Evolutionary conservation across 73 alveolate genomes (phyloP), one percentile per base, ranked within the genome.

Genomic region (Paramecium sexaurelia): DNA sequence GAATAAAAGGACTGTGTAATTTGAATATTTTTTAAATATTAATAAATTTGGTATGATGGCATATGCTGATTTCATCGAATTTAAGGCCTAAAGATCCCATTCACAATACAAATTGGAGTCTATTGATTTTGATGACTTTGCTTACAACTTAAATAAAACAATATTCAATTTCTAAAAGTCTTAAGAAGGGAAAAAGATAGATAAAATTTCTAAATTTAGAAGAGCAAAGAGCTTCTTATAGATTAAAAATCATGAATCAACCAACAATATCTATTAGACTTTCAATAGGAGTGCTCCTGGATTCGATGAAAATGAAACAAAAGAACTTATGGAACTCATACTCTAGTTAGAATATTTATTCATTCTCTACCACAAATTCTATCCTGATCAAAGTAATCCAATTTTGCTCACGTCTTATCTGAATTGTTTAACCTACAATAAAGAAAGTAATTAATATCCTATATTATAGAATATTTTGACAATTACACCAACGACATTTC

Each of bases 361-460:
- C 83, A 61, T 61, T 29, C 43, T 61, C 43, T 61, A 61, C 83
- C 83, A 61, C 83, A 61, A 61, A 61, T 61, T 61, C 83, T 61
- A 61, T 13, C 83, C 83, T 10, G 83, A 61, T 61, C 47, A 61
- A 61, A 61, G 83, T 61, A 61, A 61, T 45, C 83, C 83, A 22
- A 11, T 29, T 61, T 61, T 61, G 17, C 51, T 61, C 47, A 29
- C 43, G 4, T 29, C 83, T 61, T 61, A 61, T 32, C 83, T 61
- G 11, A 61, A 61, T 61, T 61, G 83, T 32, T 11, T 61, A 61
- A 24, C 83, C 24, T 61, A 61, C 83, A 61, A 61, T 24, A 61
- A 61, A 32, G 83, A 61, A 61, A 61, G 83, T 61, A 61, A 6
- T 13, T 10, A 51, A 61, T 26, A 26, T 3, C 20, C 39, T 61